Evolutionary conservation across 768 basidiomycete genomes (phyloP), one percentile per base, ranked within the genome.

Genomic region (Tricholoma bakamatsutake): DNA sequence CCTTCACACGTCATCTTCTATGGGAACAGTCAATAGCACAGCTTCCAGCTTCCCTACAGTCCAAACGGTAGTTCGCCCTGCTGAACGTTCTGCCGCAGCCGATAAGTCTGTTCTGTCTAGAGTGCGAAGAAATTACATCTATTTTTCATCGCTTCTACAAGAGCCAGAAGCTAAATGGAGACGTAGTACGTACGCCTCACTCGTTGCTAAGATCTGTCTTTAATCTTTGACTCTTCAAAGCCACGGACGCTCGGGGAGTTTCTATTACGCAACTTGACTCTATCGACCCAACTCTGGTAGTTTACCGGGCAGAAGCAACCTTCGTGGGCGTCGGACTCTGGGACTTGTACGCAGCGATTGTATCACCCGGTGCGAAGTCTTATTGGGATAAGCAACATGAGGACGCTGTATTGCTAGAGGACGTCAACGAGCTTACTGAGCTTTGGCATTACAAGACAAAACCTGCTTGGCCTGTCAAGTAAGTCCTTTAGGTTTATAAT

Each of bases 161-260:
- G 96, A 98, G 64, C 97, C 97, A 0, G 94, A 98, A 69, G 93
- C 93, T 3, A 99, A 99, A 69, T 99, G 96, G 96, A 85, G 85
- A 65, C 78, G 86, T 65, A 90, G 90, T 92, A 69, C 63, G 86
- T 73, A 18, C 28, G 57, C 57, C n/a, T 61, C 39, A 55, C 52
- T 59, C 50, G 59, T 33, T 57, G 12, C 49, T 39, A 37, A 54
- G 39, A 18, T 34, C 37, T 59, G 30, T 57, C 34, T 56, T 11
- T 46, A 48, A 53, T 57, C 10, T 54, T 45, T 54, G 43, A 58
- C 48, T 59, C 51, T 40, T 17, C 59, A 17, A 56, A 91, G 91
- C 80, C 57, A 88, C 88, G 46, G 97, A 99, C 61, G 80, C 81
- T 28, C 81, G 87, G 43, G 96, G 97, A 1, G 96, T 98, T 1